Base-by-base conservation (phyloP, 331 rosid genomes). In the Ulmus americana region DNA sequence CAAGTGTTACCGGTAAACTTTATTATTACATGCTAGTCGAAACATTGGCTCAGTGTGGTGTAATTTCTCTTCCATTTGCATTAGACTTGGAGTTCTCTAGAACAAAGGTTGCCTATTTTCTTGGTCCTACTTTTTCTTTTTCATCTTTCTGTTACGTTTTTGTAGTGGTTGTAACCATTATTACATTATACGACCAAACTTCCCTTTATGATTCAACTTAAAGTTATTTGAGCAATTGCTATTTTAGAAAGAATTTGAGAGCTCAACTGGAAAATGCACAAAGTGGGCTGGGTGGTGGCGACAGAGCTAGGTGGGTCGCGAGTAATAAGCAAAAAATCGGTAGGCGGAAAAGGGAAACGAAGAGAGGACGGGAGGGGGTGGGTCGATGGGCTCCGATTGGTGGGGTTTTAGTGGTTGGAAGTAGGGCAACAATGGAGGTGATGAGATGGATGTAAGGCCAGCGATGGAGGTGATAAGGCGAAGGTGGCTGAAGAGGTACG, bases 31-130 rank as follows among this genome's bases (percentile, higher is more conserved):
- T n/a, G 79, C 73, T 89, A 97, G 98, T 92, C 77, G 98, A 92
- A 80, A 92, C 98, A 20, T 95, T 92, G 76, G 98, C 98, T 61
- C 97, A 92, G 69, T 92, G 86, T 82, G 98, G 98, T 78, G 98
- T 92, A 9, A 84, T 92, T 70, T 83, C 80, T 77, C 88, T 83
- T 65, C 83, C 80, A 50, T 83, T 83, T 77, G 88, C 88, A n/a
- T 65, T 83, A 72, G 88, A 85, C 13, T 47, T 79, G 69, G 88
- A 83, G 64, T 83, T 83, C 78, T 83, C 88, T 12, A 74, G 72
- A 50, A 40, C 88, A 7, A 83, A 83, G 83, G 88, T 83, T 65
- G 0, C 50, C 53, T 13, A 13, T 6, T 14, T 70, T 70, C 45
- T 46, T 39, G 48, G 14, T 59, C 67, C 70, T 41, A 7, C 15